Evolutionary conservation across 768 basidiomycete species (phyloP).

Genomic region (Suillus bovinus): DNA sequence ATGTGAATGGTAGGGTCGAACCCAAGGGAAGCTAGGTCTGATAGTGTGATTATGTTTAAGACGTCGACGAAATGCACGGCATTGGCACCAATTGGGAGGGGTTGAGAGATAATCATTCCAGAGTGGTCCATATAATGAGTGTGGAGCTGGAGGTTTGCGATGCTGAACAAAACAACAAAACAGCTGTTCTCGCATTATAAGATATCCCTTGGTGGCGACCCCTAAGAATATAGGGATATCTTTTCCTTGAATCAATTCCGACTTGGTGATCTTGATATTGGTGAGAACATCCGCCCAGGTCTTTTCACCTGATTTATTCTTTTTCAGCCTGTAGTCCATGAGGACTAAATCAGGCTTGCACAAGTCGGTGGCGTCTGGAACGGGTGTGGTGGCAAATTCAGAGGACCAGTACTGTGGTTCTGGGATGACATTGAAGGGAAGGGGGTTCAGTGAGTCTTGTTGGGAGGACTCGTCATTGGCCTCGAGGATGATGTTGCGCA

Average conservation of each 20-base stretch:
- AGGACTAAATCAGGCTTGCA: background rate
- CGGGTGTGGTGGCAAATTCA: background rate
- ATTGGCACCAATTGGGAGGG: accelerated
- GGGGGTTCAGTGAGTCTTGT: background rate
- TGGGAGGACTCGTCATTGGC: background rate
- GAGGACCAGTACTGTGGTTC: background rate
- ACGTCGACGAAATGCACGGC: background rate
- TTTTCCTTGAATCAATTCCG: background rate
- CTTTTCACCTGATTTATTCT: background rate
- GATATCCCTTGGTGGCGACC: background rate
- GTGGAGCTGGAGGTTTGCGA: background rate
- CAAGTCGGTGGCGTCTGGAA: background rate
- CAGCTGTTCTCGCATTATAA: background rate
- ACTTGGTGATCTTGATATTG: background rate
- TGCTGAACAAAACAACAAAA: background rate
- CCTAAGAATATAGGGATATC: background rate
- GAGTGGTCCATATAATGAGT: background rate
- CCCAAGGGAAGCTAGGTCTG: background rate
- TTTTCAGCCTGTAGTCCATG: background rate
- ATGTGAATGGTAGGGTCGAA: background rate
- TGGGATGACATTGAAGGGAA: background rate
- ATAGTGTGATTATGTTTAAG: background rate
- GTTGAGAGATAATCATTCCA: background rate
- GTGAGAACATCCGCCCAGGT: background rate
- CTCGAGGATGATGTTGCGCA: background rate